A percentile compares a stretch with the other conserved stretches of the same genome.
Conservation (phyloP, 768 basidiomycete species). For the Austroboletus eburneus region DNA sequence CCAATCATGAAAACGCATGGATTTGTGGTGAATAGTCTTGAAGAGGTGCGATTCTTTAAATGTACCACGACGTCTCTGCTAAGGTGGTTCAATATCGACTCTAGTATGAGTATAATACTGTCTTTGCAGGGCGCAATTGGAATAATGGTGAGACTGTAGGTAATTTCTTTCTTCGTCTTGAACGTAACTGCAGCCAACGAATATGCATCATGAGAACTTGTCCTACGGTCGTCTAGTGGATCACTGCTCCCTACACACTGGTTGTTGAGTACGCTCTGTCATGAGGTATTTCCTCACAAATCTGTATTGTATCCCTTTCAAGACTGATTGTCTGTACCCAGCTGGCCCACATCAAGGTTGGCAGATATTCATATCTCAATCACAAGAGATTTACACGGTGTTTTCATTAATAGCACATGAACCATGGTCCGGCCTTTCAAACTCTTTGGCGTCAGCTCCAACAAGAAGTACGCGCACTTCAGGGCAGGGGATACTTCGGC, state of each 20-base stretch:
- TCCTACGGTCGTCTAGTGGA: slow-evolving; percentile 59
- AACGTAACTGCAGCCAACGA: neutral
- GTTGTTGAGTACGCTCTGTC: slow-evolving; percentile 76
- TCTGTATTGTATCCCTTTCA: slow-evolving; percentile 4
- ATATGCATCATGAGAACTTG: slow-evolving; percentile 51
- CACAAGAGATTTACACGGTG: neutral
- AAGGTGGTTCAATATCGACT: neutral
- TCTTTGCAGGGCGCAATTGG: slow-evolving; percentile 85
- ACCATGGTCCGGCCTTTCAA: slow-evolving; percentile 77
- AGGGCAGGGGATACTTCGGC: slow-evolving; percentile 74
- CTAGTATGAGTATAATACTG: slow-evolving; percentile 73
- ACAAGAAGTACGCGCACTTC: slow-evolving; percentile 64
- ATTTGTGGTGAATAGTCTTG: slow-evolving; percentile 71
- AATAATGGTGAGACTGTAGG: slow-evolving; percentile 78
- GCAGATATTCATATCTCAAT: slow-evolving; percentile 1
- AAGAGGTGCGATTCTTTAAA: slow-evolving; percentile 54
- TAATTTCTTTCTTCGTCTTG: slow-evolving; percentile 21
- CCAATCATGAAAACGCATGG: slow-evolving; percentile 82
- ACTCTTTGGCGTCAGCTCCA: slow-evolving; percentile 64
- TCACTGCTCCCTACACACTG: slow-evolving; percentile 58
- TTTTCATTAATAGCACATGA: slow-evolving; percentile 63
- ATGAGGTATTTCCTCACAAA: slow-evolving; percentile 53
- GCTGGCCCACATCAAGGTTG: slow-evolving; percentile 81
- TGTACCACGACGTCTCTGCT: neutral
- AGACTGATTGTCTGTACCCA: slow-evolving; percentile 26